Percentiles rank a stretch among this genome's conserved stretches.
These are phyloP conservation scores for Aspergillus novofumigatus DNA, from an alignment of 2,329 filamentous ascomycete genomes.

Conservation along the genomic window DNA sequence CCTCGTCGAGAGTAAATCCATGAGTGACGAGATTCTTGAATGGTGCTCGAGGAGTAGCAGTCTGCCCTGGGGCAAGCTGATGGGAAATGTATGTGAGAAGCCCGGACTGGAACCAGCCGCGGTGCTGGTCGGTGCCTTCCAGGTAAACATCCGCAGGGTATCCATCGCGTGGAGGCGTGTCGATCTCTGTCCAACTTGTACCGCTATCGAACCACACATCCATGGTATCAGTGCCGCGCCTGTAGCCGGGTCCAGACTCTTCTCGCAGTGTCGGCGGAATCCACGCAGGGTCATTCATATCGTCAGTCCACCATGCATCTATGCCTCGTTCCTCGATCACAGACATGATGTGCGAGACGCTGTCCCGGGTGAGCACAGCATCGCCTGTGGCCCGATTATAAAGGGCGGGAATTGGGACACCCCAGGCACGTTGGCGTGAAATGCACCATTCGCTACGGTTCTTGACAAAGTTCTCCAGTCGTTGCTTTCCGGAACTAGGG, in stretches of 20 bases:
- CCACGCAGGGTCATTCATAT: slow-evolving; percentile 71
- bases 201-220: slow-evolving; percentile 99
- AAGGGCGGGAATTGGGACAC: slow-evolving; percentile 88
- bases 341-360: slow-evolving; percentile 77
- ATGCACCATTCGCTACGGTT: slow-evolving; percentile 97
- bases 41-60: slow-evolving; percentile 53
- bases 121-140: slow-evolving; percentile 92
- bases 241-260: slow-evolving; percentile 48
- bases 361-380: slow-evolving; percentile 73
- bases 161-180: slow-evolving; percentile 26
- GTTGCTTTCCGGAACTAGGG: slow-evolving; percentile 66
- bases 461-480: slow-evolving; percentile 80
- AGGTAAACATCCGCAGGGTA: slow-evolving; percentile 75
- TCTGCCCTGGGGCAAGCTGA: slow-evolving; percentile 36
- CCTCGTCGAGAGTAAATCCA: slow-evolving; percentile 83
- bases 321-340: slow-evolving; percentile 73
- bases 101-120: slow-evolving; percentile 98
- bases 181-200: slow-evolving; percentile 73
- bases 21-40: slow-evolving; percentile 92
- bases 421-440: slow-evolving; percentile 92
- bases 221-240: slow-evolving; percentile 90
- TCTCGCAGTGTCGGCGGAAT: slow-evolving; percentile 59
- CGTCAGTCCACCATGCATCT: slow-evolving; percentile 94
- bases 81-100: slow-evolving; percentile 77
- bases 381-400: slow-evolving; percentile 67